Percentiles rank a stretch among this genome's conserved stretches.
phyloP scores from a whole-genome alignment of 2,329 filamentous ascomycete species.

The Lecanicillium sp. region DNA sequence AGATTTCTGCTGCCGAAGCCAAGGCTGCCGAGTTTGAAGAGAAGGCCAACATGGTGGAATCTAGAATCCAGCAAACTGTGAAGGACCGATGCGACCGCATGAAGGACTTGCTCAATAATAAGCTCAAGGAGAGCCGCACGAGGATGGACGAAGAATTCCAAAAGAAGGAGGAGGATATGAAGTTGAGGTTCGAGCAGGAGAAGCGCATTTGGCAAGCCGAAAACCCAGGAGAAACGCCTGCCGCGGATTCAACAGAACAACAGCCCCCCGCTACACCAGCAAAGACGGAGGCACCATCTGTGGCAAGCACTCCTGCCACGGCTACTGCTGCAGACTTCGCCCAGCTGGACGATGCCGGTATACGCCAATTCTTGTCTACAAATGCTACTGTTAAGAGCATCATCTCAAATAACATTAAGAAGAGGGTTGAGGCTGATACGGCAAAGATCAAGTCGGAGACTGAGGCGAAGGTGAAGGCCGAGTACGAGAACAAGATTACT shows the following conservation, averaged over 20 bases:
- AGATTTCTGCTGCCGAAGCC: slow-evolving; percentile 51
- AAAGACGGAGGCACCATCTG: slow-evolving; percentile 25
- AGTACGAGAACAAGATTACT: slow-evolving; percentile 45
- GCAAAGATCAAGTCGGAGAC: slow-evolving; percentile 50
- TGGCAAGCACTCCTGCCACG: slow-evolving; percentile 28
- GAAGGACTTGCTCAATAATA: slow-evolving; percentile 60
- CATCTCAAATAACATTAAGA: slow-evolving; percentile 56
- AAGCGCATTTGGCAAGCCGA: slow-evolving; percentile 55
- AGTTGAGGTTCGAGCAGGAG: slow-evolving; percentile 54
- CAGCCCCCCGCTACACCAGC: slow-evolving; percentile 28
- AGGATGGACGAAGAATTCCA: slow-evolving; percentile 45
- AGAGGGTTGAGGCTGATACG: slow-evolving; percentile 60
- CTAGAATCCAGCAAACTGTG: slow-evolving; percentile 50
- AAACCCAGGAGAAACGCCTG: slow-evolving; percentile 20
- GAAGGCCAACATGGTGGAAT: slow-evolving; percentile 58
- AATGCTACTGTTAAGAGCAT: slow-evolving; percentile 53
- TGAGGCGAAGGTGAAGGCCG: slow-evolving; percentile 36
- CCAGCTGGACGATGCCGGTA: slow-evolving; percentile 45
- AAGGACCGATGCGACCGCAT: slow-evolving; percentile 62
- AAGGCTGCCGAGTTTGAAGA: slow-evolving; percentile 57
- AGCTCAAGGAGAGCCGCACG: slow-evolving; percentile 58
- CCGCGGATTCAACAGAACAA: slow-evolving; percentile 14
- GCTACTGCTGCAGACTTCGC: slow-evolving; percentile 32
- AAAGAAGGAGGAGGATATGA: slow-evolving; percentile 44
- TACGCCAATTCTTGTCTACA: slow-evolving; percentile 47